These are phyloP conservation scores for Rhodotorula sp. DNA, from an alignment of 1,284 basidiomycete genomes.

Conservation along the genomic window DNA sequence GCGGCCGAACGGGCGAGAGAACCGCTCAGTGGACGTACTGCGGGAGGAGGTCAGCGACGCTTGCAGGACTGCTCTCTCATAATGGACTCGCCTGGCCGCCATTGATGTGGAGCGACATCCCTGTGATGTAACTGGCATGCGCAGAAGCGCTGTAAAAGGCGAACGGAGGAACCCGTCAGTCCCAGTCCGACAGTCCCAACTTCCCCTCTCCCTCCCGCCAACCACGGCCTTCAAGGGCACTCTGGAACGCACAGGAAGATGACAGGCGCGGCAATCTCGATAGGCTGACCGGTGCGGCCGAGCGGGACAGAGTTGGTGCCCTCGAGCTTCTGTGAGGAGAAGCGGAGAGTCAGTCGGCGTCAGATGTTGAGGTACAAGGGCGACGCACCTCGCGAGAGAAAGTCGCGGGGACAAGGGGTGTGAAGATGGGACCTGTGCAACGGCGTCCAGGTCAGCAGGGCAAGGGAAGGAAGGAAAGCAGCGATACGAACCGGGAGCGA, in stretches of 20 bases:
- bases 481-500: constrained; percentile 56
- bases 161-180: background rate
- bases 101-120: constrained; percentile 50
- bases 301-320: constrained; percentile 45
- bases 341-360: background rate
- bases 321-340: constrained; percentile 8
- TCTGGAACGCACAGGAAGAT: constrained; percentile 53
- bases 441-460: background rate
- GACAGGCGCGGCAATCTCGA: constrained; percentile 59
- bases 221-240: too few relatives aligned
- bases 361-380: background rate
- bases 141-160: constrained; percentile 49
- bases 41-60: background rate
- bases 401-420: constrained; percentile 54
- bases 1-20: background rate
- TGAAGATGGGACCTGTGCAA: constrained; percentile 48
- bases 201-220: rapidly evolving
- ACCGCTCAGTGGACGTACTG: constrained; percentile 1
- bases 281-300: constrained; percentile 59
- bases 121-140: constrained; percentile 59
- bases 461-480: background rate
- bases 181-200: background rate
- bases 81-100: constrained; percentile 43
- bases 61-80: background rate
- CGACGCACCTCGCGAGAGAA: constrained; percentile 15